phyloP scores from a whole-genome alignment of 371 early-diverging fungal genomes.

The Sporodiniella umbellata region DNA sequence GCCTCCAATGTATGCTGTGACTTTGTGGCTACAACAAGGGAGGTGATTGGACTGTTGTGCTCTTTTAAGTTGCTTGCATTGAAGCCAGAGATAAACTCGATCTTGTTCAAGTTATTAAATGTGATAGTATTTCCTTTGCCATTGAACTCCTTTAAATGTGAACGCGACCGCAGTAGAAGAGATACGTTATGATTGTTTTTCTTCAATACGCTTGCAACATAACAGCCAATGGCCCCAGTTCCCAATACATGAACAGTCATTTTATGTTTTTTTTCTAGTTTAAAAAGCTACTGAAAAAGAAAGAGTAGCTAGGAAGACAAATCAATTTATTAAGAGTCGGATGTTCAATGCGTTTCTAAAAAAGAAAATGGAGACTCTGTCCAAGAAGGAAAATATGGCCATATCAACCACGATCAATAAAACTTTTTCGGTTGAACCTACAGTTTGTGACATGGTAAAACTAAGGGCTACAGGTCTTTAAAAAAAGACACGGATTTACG shows the following conservation, averaged over 20 bases:
- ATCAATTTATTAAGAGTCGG: too few species aligned
- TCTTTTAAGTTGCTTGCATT: slow-evolving; percentile 5
- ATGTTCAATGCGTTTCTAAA: too few species aligned
- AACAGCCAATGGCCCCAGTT: slow-evolving; percentile 47
- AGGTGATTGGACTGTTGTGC: slow-evolving; percentile 10
- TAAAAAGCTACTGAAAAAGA: too few species aligned
- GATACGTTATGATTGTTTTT: slow-evolving; percentile 24
- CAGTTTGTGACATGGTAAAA: too few species aligned
- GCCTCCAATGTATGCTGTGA: slow-evolving; percentile 50
- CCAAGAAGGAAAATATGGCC: too few species aligned
- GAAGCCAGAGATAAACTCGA: slow-evolving; percentile 9
- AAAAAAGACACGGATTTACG: too few species aligned
- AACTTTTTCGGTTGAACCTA: too few species aligned
- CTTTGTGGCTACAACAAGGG: slow-evolving; percentile 38
- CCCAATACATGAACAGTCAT: slow-evolving; percentile 47
- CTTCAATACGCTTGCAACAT: slow-evolving; percentile 26
- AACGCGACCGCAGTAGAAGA: slow-evolving; percentile 26
- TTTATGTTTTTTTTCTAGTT: too few species aligned
- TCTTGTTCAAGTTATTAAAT: slow-evolving; percentile 12
- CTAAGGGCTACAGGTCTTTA: too few species aligned
- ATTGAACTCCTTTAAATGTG: slow-evolving; percentile 22
- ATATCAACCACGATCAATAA: too few species aligned
- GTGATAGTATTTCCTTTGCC: slow-evolving; percentile 20
- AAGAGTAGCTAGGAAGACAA: too few species aligned
- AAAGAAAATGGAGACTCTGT: too few species aligned